Base-by-base conservation (phyloP, 2,329 filamentous ascomycete genomes). In the Penicillium sp. region DNA sequence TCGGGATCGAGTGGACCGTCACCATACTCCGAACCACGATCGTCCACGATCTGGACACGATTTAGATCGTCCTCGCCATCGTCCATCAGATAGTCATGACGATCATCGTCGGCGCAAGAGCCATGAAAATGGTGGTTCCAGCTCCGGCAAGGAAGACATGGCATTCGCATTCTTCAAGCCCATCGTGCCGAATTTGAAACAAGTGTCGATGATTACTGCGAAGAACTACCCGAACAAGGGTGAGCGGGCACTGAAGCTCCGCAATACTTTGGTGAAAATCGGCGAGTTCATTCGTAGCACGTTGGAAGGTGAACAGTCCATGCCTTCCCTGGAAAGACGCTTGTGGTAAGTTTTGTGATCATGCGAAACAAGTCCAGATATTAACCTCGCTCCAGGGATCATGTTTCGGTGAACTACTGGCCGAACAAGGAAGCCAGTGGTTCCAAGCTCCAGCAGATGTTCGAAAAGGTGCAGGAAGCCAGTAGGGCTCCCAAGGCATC, bases 101-200 rank as follows among this genome's bases (percentile, higher is more conserved):
- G 60, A 64, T 22, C 41, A 52, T 23, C 58, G 58, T 23, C 62
- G 63, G 11, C 57, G 60, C 29, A 61, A 61, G 27, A 57, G 50
- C 32, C 60, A 61, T 41, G 62, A 69, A 22, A 62, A 64, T 39
- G 65, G 63, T 15, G 48, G 53, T 43, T 44, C 44, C 38, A 37
- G 50, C 39, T 57, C 59, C 26, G 36, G 39, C 18, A 27, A 27
- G 23, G 53, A 67, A 45, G 61, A 65, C 26, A 67, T 70, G 52
- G 56, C 67, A 36, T 62, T 60, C 32, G 55, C 63, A 44, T 59
- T 73, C 42, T 72, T 73, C 54, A 67, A 64, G 38, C 70, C 70
- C 9, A 69, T 72, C 25, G 60, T 61, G 28, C 63, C 65, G 25
- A 60, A 65, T 34, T 52, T 71, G 14, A 64, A 59, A 41, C 60